Conservation (phyloP, 148 eudicot genomes). For the Chenopodium formosanum region DNA sequence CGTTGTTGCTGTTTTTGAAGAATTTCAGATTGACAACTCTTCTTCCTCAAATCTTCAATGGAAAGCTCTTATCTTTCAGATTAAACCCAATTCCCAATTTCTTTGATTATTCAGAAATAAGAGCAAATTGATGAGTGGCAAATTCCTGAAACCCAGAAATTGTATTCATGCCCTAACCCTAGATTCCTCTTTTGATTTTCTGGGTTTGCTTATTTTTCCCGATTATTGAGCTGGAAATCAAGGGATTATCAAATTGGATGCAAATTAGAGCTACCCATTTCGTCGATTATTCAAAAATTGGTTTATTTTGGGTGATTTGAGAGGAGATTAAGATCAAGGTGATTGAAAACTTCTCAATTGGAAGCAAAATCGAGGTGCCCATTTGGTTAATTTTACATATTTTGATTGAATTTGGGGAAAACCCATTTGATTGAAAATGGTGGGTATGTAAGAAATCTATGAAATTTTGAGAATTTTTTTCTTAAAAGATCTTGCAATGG, state of each 20-base stretch:
- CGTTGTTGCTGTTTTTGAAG: neutral
- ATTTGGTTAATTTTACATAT: neutral
- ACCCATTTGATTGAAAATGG: constrained; percentile 1
- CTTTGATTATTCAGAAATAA: neutral
- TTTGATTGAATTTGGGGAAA: neutral
- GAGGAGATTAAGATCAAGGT: neutral
- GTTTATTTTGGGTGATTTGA: constrained; percentile 2
- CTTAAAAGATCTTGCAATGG: constrained; percentile 29
- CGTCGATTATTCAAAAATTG: neutral
- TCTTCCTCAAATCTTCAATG: neutral
- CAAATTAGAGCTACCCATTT: constrained; percentile 2
- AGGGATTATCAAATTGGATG: neutral
- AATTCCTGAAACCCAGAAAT: neutral
- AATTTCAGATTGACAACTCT: neutral
- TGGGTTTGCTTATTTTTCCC: neutral
- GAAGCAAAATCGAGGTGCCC: neutral
- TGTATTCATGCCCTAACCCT: constrained; percentile 5
- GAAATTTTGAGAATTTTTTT: constrained; percentile 19
- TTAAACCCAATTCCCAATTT: neutral
- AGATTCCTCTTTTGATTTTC: constrained; percentile 1
- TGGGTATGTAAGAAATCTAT: constrained; percentile 16
- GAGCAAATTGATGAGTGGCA: constrained; percentile 4
- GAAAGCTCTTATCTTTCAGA: constrained; percentile 8
- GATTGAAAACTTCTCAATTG: constrained; percentile 9
- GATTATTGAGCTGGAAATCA: constrained; percentile 5